Conservation (phyloP, 2,329 filamentous ascomycete genomes). For the Penicillium sp. region DNA sequence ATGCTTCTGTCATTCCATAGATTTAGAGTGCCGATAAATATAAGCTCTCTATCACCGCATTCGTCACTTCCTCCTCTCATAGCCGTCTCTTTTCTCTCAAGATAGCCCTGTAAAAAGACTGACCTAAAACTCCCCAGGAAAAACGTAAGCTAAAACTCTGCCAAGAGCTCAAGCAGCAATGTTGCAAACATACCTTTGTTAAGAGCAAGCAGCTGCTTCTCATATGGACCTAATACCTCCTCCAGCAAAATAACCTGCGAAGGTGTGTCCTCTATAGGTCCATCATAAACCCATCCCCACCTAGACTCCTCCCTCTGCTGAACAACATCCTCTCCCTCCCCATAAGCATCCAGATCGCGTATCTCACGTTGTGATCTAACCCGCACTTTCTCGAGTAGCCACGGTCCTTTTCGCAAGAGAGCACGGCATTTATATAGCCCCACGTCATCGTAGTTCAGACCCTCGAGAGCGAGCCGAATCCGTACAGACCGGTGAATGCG, state of each 20-base stretch:
- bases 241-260: conserved; percentile 21
- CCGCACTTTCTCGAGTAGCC: conserved; percentile 18
- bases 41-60: not conserved
- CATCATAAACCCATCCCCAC: conserved; percentile 24
- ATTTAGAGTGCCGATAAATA: too few species aligned
- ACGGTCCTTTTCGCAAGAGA: conserved; percentile 22
- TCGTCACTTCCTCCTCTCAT: not conserved
- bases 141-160: not conserved
- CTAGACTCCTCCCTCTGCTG: conserved; percentile 16
- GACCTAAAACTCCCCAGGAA: not conserved
- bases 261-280: conserved; percentile 19
- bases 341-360: conserved; percentile 7
- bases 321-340: conserved; percentile 12
- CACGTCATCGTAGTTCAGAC: conserved; percentile 21
- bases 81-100: not conserved
- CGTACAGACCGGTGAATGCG: conserved; percentile 25
- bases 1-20: not conserved
- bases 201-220: conserved; percentile 18
- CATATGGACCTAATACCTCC: conserved; percentile 21
- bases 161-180: not conserved
- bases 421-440: conserved; percentile 24
- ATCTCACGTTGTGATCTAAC: conserved; percentile 10
- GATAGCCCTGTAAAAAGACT: conserved; percentile 5
- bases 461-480: conserved; percentile 23
- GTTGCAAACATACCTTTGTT: conserved; percentile 18